A percentile compares a stretch with the other conserved stretches of the same genome.
Evolutionary conservation across 2,329 filamentous ascomycete species (phyloP).

Genomic region (Arthrobotrys musiformis): DNA sequence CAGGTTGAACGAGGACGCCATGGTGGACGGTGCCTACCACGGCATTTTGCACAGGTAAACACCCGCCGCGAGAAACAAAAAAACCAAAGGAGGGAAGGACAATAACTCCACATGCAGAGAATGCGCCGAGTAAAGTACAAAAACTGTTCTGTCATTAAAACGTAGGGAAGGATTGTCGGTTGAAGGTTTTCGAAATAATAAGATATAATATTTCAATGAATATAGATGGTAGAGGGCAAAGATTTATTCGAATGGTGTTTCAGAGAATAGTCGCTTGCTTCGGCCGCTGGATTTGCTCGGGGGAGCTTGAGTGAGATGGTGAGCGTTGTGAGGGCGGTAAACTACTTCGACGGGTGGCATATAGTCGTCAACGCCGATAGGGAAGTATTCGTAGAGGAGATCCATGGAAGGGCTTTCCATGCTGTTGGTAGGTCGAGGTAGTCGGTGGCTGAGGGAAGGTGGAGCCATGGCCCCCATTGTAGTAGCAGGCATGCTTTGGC

Average conservation of each 20-base stretch:
- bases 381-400: conserved; percentile 53
- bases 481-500: conserved; percentile 16
- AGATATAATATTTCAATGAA: conserved; percentile 1
- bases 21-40: not conserved
- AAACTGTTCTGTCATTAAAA: conserved; percentile 17
- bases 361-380: conserved; percentile 46
- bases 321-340: conserved; percentile 50
- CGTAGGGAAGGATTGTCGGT: not conserved
- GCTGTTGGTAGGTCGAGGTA: conserved; percentile 4
- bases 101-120: conserved; percentile 52
- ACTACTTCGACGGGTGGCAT: conserved; percentile 51
- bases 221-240: not conserved
- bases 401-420: conserved; percentile 50
- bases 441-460: conserved; percentile 24
- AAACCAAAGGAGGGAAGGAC: conserved; percentile 4
- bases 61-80: not conserved
- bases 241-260: conserved; percentile 47
- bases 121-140: conserved; percentile 44
- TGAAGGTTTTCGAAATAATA: not conserved
- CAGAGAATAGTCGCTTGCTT: conserved; percentile 53
- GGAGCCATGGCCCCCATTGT: conserved; percentile 37
- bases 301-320: conserved; percentile 50
- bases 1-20: conserved; percentile 5
- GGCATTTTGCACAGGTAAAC: not conserved
- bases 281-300: conserved; percentile 38